Percentiles rank a stretch among this genome's conserved stretches.
Evolutionary conservation across 805 yeast genomes (phyloP).

Genomic region (Wickerhamomyces hampshirensis): DNA sequence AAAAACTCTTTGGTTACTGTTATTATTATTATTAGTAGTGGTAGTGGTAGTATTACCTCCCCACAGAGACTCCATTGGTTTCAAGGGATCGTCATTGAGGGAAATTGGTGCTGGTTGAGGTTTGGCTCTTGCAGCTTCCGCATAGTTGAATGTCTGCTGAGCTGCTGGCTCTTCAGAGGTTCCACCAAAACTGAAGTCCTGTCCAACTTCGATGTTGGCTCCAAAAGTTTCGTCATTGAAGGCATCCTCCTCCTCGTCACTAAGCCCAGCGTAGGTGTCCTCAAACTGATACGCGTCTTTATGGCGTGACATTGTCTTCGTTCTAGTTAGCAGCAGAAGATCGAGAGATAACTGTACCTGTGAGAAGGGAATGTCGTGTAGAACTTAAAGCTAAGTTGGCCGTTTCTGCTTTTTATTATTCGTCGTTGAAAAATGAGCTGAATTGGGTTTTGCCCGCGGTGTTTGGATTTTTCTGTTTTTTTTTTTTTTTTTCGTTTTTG

Average conservation of each 20-base stretch:
- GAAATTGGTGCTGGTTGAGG: conserved; percentile 10
- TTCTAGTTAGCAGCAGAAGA: not conserved
- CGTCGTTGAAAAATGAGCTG: too few relatives aligned
- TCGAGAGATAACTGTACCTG: not conserved
- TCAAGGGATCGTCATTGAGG: conserved; percentile 38
- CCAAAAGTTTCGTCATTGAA: conserved; percentile 81
- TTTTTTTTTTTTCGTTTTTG: not conserved
- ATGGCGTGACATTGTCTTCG: conserved; percentile 12
- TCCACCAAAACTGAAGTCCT: conserved; percentile 62
- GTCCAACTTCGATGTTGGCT: conserved; percentile 42
- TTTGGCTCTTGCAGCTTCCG: conserved; percentile 33
- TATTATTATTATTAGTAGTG: too few relatives aligned
- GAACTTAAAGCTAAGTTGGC: not conserved
- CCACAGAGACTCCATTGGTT: conserved; percentile 75
- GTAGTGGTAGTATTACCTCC: conserved; percentile 28
- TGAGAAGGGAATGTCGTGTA: not conserved
- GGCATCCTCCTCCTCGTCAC: conserved; percentile 74
- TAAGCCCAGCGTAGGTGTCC: conserved; percentile 72
- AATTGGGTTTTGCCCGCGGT: too few relatives aligned
- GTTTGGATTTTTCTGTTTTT: too few relatives aligned
- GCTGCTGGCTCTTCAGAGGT: conserved; percentile 13
- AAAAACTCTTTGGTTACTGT: conserved; percentile 34
- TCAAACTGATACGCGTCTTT: conserved; percentile 61
- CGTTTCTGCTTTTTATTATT: too few relatives aligned
- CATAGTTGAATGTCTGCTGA: conserved; percentile 34